Percentiles rank a stretch among this genome's conserved stretches.
Conservation (phyloP, 108 stramenopile genomes). For the Parietichytrium sp. region DNA sequence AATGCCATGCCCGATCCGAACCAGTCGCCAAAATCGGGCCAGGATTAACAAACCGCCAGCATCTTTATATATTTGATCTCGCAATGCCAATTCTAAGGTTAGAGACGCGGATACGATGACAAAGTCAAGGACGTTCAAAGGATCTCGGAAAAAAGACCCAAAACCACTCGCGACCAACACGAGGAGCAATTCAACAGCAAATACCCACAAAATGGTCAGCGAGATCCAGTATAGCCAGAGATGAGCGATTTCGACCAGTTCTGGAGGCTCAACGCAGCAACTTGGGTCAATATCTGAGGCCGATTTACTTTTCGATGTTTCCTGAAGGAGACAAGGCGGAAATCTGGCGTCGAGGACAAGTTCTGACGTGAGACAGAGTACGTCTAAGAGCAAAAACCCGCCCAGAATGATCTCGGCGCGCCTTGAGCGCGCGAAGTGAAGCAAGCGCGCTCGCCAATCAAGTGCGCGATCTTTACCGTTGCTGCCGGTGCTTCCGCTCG, state of each 20-base stretch:
- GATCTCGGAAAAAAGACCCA: background rate
- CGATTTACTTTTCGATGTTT: background rate
- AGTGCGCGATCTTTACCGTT: too few species aligned
- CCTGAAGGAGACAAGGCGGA: conserved; percentile 9
- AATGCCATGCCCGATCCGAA: conserved; percentile 28
- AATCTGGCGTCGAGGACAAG: background rate
- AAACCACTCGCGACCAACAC: background rate
- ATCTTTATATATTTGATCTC: background rate
- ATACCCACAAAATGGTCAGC: background rate
- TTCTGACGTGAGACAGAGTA: background rate
- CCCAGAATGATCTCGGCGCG: too few species aligned
- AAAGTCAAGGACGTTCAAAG: background rate
- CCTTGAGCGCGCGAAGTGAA: too few species aligned
- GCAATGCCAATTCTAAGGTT: background rate
- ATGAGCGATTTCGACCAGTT: background rate
- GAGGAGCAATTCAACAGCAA: background rate
- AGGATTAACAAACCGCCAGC: background rate
- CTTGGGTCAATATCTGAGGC: background rate
- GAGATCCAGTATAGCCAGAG: background rate
- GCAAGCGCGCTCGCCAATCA: too few species aligned
- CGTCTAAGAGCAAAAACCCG: too few species aligned
- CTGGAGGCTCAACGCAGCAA: background rate
- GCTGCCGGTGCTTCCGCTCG: too few species aligned
- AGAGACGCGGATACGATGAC: background rate
- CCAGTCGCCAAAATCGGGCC: background rate